A percentile compares a stretch with the other conserved stretches of the same genome.
These are phyloP conservation scores for Drechslerella coelobrocha DNA, from an alignment of 2,329 filamentous ascomycete species.

Conservation along the genomic window DNA sequence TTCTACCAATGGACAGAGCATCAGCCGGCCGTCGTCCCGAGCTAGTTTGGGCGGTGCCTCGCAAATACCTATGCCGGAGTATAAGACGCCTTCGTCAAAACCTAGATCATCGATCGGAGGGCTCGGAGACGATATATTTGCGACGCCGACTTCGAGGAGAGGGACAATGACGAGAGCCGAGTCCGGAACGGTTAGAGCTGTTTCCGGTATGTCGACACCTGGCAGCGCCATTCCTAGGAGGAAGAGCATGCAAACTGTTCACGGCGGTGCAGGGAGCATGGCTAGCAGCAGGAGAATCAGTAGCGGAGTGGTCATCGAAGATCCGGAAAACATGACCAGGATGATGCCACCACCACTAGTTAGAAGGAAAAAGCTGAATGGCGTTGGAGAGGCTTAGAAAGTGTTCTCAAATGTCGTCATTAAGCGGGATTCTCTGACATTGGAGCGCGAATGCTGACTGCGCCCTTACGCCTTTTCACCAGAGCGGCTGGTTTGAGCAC, in stretches of 20 bases:
- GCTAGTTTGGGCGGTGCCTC: slow-evolving; percentile 29
- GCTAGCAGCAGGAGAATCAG: slow-evolving; percentile 39
- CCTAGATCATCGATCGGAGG: slow-evolving; percentile 41
- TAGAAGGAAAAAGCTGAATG: slow-evolving; percentile 53
- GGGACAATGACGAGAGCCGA: slow-evolving; percentile 36
- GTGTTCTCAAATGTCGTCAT: slow-evolving; percentile 8
- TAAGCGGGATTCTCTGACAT: slow-evolving; percentile 13
- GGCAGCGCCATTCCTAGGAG: slow-evolving; percentile 50
- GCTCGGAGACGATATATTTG: slow-evolving; percentile 40
- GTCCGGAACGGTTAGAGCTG: slow-evolving; percentile 47
- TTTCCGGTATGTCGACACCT: slow-evolving; percentile 42
- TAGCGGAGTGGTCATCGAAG: slow-evolving; percentile 11
- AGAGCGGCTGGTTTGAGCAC: background rate
- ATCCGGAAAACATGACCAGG: slow-evolving; percentile 6
- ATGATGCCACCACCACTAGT: slow-evolving; percentile 37
- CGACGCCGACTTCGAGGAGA: slow-evolving; percentile 39
- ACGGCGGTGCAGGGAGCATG: slow-evolving; percentile 51
- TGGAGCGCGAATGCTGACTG: background rate
- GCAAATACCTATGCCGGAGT: slow-evolving; percentile 40
- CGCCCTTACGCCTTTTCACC: background rate
- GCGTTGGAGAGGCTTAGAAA: slow-evolving; percentile 51
- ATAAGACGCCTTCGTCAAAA: slow-evolving; percentile 19
- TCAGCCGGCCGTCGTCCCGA: slow-evolving; percentile 37
- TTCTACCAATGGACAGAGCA: slow-evolving; percentile 31
- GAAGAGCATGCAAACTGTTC: slow-evolving; percentile 51